phyloP scores from a whole-genome alignment of 345 rosid species.

The Acer campestre region DNA sequence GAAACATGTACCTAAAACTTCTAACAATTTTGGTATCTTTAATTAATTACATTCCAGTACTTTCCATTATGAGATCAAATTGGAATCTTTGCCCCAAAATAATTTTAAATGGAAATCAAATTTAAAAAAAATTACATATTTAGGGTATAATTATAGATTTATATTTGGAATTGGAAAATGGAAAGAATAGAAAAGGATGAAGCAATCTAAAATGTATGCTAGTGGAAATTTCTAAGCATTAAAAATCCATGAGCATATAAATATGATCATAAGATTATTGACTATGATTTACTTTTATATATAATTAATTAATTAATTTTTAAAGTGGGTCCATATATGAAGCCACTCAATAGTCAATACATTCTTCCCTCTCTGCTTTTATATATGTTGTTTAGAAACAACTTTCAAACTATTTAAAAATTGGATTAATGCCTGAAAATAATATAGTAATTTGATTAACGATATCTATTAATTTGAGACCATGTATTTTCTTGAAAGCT shows the following conservation, averaged over 20 bases:
- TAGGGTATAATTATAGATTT: neutral
- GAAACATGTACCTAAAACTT: constrained; percentile 20
- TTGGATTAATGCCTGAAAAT: neutral
- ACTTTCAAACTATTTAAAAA: neutral
- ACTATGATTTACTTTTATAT: neutral
- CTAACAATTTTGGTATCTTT: constrained; percentile 12
- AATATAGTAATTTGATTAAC: neutral
- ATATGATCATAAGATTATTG: neutral
- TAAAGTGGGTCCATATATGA: neutral
- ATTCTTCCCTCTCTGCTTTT: neutral
- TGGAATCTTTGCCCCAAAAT: neutral
- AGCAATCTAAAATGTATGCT: neutral
- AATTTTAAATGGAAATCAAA: neutral
- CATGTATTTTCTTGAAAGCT: no score
- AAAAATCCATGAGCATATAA: no score
- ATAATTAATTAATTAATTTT: neutral
- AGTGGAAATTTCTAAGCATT: neutral
- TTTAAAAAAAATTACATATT: neutral
- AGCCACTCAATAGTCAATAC: neutral
- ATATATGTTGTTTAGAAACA: neutral
- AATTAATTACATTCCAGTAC: neutral
- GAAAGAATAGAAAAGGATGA: neutral
- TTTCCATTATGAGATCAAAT: neutral
- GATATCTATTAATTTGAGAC: no score
- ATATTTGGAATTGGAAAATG: neutral